These are phyloP conservation scores for Raffaelea albimanens DNA, from an alignment of 2,329 filamentous ascomycete species.

Conservation along the genomic window DNA sequence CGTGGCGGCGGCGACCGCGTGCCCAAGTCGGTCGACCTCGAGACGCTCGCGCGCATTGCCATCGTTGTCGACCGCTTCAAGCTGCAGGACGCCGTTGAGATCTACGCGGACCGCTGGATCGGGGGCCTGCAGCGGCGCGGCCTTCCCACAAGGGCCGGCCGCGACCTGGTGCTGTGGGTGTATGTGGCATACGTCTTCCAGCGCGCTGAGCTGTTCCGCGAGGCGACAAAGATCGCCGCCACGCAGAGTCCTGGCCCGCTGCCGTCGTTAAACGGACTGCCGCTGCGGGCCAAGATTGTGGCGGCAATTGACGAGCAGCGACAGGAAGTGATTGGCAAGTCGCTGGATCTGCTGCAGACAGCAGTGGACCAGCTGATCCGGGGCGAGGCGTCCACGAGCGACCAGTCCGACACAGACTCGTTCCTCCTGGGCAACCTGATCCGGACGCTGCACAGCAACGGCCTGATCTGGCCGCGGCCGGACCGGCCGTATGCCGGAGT, in stretches of 20 bases:
- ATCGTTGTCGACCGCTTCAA: slow-evolving; percentile 32
- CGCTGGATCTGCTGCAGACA: slow-evolving; percentile 14
- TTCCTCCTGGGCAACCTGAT: slow-evolving; percentile 20
- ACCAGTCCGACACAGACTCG: slow-evolving; percentile 13
- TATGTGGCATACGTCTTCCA: slow-evolving; percentile 22
- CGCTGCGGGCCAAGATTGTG: slow-evolving; percentile 19
- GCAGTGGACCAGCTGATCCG: slow-evolving; percentile 15
- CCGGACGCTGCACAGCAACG: slow-evolving; percentile 17
- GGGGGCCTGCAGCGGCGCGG: slow-evolving; percentile 11
- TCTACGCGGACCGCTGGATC: slow-evolving; percentile 32
- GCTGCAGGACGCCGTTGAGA: slow-evolving; percentile 30
- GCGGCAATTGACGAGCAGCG: slow-evolving; percentile 20
- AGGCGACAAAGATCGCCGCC: slow-evolving; percentile 17
- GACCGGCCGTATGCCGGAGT: slow-evolving; percentile 15
- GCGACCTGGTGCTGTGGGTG: slow-evolving; percentile 21
- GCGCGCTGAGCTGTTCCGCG: slow-evolving; percentile 17
- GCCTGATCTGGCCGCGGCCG: slow-evolving; percentile 18
- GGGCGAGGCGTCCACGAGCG: neutral
- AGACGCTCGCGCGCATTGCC: slow-evolving; percentile 33
- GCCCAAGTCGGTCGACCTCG: slow-evolving; percentile 25
- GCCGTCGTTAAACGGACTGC: slow-evolving; percentile 15
- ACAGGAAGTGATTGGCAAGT: slow-evolving; percentile 15
- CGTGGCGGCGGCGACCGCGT: slow-evolving; percentile 27
- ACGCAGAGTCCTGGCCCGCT: slow-evolving; percentile 17
- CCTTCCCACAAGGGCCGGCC: slow-evolving; percentile 11